Evolutionary conservation across 208 protist species (phyloP), one percentile per base, ranked within the genome.

Genomic region (Leishmania tarentolae): DNA sequence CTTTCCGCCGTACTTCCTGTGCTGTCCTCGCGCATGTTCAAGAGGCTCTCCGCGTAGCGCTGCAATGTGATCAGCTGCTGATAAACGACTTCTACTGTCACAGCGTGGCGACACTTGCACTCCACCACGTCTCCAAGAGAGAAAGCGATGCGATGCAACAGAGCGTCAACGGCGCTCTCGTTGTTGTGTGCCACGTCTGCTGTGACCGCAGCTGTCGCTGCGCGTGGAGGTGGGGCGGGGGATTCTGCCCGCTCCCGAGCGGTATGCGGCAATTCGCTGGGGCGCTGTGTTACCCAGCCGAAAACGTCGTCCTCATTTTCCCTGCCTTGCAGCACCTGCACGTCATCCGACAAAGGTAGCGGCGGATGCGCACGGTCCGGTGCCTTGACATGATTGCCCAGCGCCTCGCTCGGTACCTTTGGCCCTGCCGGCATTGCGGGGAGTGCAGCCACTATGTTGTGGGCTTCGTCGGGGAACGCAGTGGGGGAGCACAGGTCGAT

Each of bases 281-380:
- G 35, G 35, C 24, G 28, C 63, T 65, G 59, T 4, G 81, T 84
- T 28, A 84, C 81, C 81, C 81, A 84, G 21, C 76, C 59, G 53
- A 84, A 84, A 42, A 84, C 44, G 57, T 83, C 76, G 11, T 80
- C 75, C 8, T 70, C 75, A n/a, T 71, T 72, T 8, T 70, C 75
- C 2, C 2, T 6, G 3, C 7, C 31, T 52, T 35, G 56, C 19
- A 31, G 19, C n/a, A 24, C 19, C 74, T 24, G 52, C 74, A 37
- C 53, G 40, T 46, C 24, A 24, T 15, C 47, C 35, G 74, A 46
- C 35, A 46, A 46, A 44, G 70, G 70, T 17, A 46, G 70, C 21
- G 40, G 37, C 40, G 21, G 50, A 8, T 52, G 21, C 42, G 74
- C 17, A 8, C 56, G 37, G 56, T 28, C 28, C 50, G 72, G 35